Conservation (phyloP, 2,329 filamentous ascomycete species). For the Xylariaceae sp. region DNA sequence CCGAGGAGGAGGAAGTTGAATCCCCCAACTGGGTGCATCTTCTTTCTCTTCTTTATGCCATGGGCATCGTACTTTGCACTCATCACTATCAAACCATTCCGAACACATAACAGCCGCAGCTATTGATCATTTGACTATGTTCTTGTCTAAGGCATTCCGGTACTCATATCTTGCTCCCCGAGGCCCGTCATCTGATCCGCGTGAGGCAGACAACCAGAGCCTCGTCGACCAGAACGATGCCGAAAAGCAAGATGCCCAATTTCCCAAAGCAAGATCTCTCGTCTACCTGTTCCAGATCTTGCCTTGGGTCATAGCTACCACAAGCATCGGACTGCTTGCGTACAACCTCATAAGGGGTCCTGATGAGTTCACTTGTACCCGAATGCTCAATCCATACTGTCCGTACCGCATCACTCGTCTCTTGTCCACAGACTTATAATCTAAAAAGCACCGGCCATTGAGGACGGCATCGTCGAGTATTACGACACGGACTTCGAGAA, state of each 20-base stretch:
- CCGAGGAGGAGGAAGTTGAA: too few relatives aligned
- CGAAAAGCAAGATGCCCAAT: neutral
- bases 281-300: neutral
- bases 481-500: conserved; percentile 9
- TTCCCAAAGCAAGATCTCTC: neutral
- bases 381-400: conserved; percentile 4
- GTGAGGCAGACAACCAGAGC: neutral
- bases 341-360: neutral
- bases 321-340: neutral
- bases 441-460: conserved; percentile 5
- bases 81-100: too few relatives aligned
- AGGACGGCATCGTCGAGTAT: conserved; percentile 6
- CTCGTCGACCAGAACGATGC: neutral
- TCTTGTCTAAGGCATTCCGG: too few relatives aligned
- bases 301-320: neutral
- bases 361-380: conserved; percentile 1
- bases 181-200: neutral
- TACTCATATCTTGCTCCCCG: too few relatives aligned
- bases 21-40: too few relatives aligned
- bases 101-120: too few relatives aligned
- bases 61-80: too few relatives aligned
- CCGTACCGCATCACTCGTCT: neutral
- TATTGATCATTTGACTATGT: too few relatives aligned
- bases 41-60: too few relatives aligned
- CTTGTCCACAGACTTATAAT: neutral